Evolutionary conservation across 768 basidiomycete species (phyloP).

Genomic region (Suillus weaverae): DNA sequence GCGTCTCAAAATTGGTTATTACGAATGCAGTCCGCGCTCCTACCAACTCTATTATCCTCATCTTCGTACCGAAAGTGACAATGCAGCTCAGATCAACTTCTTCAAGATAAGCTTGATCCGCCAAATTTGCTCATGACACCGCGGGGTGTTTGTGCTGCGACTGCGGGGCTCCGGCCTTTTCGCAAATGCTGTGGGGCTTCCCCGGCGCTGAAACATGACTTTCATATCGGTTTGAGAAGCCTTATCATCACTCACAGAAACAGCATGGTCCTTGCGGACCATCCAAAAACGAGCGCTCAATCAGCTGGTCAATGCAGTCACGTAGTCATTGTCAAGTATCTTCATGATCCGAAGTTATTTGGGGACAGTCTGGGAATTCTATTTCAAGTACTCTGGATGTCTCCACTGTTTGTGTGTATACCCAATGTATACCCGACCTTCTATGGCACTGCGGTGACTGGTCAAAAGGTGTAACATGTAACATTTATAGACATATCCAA

Average conservation of each 20-base stretch:
- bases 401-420: neutral
- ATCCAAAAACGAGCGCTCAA: neutral
- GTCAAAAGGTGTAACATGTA: neutral
- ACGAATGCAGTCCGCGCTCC: neutral
- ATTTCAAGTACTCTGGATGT: neutral
- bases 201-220: neutral
- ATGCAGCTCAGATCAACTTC: conserved; percentile 11
- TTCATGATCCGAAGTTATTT: conserved; percentile 5
- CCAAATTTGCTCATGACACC: conserved; percentile 2
- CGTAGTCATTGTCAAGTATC: neutral
- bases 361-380: neutral
- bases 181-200: neutral
- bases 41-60: conserved; percentile 14
- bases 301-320: neutral
- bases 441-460: neutral
- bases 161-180: neutral
- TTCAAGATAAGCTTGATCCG: conserved; percentile 15
- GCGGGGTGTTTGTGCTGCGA: too few species aligned
- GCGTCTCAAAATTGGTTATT: conserved; percentile 1
- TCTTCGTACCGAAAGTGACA: conserved; percentile 15
- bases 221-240: neutral
- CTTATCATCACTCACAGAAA: neutral
- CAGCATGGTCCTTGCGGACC: neutral
- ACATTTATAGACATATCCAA: neutral
- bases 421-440: neutral